phyloP scores from a whole-genome alignment of 2,329 filamentous ascomycete species.

The Mycosphaerella sp. region DNA sequence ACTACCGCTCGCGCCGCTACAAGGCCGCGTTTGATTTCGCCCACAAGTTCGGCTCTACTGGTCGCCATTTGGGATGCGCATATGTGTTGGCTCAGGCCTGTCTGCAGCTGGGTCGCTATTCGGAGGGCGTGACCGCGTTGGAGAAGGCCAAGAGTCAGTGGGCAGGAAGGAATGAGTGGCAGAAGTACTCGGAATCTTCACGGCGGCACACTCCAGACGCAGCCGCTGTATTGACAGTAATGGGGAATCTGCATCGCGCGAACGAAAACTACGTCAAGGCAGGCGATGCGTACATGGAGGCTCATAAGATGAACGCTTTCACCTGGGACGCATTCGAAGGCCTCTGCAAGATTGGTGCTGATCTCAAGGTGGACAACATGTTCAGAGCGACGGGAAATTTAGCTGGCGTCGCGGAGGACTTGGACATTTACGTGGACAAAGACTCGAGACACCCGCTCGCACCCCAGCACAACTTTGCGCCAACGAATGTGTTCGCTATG shows the following conservation, averaged over 20 bases:
- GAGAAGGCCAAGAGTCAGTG: slow-evolving; percentile 76
- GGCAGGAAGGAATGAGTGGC: slow-evolving; percentile 68
- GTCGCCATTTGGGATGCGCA: slow-evolving; percentile 74
- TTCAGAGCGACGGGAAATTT: slow-evolving; percentile 69
- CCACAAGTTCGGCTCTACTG: slow-evolving; percentile 62
- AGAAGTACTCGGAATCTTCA: slow-evolving; percentile 67
- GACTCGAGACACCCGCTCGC: slow-evolving; percentile 22
- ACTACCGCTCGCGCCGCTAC: slow-evolving; percentile 73
- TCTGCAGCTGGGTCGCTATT: slow-evolving; percentile 67
- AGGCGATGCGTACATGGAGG: slow-evolving; percentile 77
- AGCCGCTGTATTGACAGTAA: slow-evolving; percentile 71
- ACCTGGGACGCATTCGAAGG: slow-evolving; percentile 96
- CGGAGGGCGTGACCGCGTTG: slow-evolving; percentile 74
- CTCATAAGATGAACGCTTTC: slow-evolving; percentile 84
- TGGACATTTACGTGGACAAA: slow-evolving; percentile 25
- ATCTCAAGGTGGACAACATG: slow-evolving; percentile 74
- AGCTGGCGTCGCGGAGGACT: slow-evolving; percentile 35
- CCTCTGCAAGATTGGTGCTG: slow-evolving; percentile 76
- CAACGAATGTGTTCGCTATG: slow-evolving; percentile 16
- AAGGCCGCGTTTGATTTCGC: slow-evolving; percentile 81
- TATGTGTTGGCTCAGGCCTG: slow-evolving; percentile 91
- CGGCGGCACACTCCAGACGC: slow-evolving; percentile 74
- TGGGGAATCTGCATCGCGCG: slow-evolving; percentile 80
- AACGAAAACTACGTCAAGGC: slow-evolving; percentile 77
- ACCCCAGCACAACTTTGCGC: slow-evolving; percentile 21